These are phyloP conservation scores for Agarophyton chilense DNA, from an alignment of 23 red algal species.

Conservation along the genomic window DNA sequence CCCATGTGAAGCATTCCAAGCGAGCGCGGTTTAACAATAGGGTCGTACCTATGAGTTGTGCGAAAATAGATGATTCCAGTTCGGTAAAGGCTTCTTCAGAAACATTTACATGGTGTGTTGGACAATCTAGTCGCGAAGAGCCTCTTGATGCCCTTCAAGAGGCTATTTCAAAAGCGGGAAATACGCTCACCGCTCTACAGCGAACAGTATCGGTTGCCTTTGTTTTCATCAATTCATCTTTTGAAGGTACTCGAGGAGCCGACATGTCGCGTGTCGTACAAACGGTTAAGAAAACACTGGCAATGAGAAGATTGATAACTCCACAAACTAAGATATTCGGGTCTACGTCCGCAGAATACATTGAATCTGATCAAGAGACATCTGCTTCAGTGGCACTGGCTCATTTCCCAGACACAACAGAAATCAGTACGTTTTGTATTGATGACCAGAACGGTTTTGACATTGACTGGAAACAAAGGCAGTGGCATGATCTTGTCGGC, in stretches of 20 bases:
- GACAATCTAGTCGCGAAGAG: neutral
- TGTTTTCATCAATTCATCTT: slow-evolving; percentile 43
- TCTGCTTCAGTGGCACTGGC: slow-evolving; percentile 51
- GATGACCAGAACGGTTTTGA: slow-evolving; percentile 29
- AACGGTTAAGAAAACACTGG: slow-evolving; percentile 33
- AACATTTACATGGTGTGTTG: slow-evolving; percentile 23
- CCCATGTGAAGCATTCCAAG: neutral
- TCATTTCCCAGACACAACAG: slow-evolving; percentile 10
- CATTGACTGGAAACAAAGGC: slow-evolving; percentile 52
- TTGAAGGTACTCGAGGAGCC: slow-evolving; percentile 16
- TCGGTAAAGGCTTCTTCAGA: neutral
- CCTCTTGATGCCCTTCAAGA: slow-evolving; percentile 48
- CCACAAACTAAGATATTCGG: slow-evolving; percentile 40
- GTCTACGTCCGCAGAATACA: slow-evolving; percentile 23
- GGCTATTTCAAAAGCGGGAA: slow-evolving; percentile 15
- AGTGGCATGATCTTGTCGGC: slow-evolving; percentile 50
- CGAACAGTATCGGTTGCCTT: slow-evolving; percentile 28
- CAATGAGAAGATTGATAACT: slow-evolving; percentile 35
- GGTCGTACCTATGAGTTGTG: neutral
- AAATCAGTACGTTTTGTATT: slow-evolving; percentile 15
- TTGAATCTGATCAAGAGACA: neutral
- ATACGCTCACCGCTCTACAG: neutral
- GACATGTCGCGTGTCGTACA: slow-evolving; percentile 38
- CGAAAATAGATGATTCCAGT: neutral
- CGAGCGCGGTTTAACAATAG: neutral